Conservation (phyloP, 2,329 filamentous ascomycete genomes). For the Fusarium solani-melongenae region DNA sequence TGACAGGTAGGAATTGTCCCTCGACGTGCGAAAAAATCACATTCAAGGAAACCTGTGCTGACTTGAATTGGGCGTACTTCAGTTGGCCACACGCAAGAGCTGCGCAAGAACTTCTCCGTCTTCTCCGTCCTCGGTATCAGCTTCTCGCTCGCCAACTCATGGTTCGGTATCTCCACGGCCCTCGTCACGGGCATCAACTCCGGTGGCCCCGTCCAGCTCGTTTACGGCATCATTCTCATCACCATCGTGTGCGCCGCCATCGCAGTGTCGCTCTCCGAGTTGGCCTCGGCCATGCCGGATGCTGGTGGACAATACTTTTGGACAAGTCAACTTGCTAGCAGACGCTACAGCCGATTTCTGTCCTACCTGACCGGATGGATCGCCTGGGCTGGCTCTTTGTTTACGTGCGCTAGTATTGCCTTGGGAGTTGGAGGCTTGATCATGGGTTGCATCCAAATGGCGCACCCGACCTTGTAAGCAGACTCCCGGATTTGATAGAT, state of each 20-base stretch:
- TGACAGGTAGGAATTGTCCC: not conserved
- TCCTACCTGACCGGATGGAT: not conserved
- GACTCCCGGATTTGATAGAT: not conserved
- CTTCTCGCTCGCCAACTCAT: slow-evolving; percentile 20
- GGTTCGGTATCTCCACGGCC: slow-evolving; percentile 16
- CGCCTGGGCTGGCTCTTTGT: not conserved
- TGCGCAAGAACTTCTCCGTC: slow-evolving; percentile 18
- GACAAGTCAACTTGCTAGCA: not conserved
- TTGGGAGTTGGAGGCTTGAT: not conserved
- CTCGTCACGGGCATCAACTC: slow-evolving; percentile 17
- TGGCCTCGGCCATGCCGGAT: not conserved
- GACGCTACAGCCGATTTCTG: not conserved
- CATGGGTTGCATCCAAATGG: not conserved
- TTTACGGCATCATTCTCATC: not conserved
- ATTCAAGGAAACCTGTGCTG: not conserved
- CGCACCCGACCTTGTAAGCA: not conserved
- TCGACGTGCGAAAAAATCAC: not conserved
- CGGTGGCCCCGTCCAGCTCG: not conserved
- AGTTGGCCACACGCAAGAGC: not conserved
- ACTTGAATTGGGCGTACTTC: not conserved
- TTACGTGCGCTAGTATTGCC: not conserved
- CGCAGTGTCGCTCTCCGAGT: not conserved
- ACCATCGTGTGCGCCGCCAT: not conserved
- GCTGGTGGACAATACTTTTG: not conserved
- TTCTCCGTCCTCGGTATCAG: slow-evolving; percentile 20